These are phyloP conservation scores for Kodamaea fungicola DNA, from an alignment of 1,139 yeast species.

Conservation along the genomic window DNA sequence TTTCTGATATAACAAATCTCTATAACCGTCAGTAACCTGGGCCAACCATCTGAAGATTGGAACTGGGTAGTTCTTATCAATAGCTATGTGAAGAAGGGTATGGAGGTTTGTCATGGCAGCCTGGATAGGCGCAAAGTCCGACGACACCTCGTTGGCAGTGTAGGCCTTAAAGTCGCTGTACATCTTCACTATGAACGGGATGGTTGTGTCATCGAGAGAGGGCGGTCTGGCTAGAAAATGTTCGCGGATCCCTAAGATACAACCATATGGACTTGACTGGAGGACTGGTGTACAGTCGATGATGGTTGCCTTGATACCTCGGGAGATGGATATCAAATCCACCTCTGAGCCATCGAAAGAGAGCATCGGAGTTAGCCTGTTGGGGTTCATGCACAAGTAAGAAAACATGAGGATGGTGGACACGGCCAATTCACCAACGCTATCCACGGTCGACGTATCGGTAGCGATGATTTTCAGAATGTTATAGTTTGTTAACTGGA, in stretches of 20 bases:
- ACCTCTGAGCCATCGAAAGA: constrained; percentile 17
- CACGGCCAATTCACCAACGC: constrained; percentile 20
- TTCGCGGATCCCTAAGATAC: constrained; percentile 8
- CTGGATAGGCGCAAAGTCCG: constrained; percentile 9
- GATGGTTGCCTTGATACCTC: constrained; percentile 15
- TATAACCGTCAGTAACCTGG: constrained; percentile 15
- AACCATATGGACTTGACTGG: constrained; percentile 5
- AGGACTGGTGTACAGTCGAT: constrained; percentile 3
- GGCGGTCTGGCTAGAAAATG: neutral
- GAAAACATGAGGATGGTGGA: constrained; percentile 25
- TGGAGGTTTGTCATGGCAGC: constrained; percentile 12
- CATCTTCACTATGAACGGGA: constrained; percentile 18
- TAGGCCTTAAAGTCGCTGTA: constrained; percentile 7
- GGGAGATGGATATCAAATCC: constrained; percentile 20
- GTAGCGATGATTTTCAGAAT: neutral
- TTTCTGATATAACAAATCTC: constrained; percentile 17
- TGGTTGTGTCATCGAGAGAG: constrained; percentile 6
- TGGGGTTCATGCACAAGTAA: constrained; percentile 31
- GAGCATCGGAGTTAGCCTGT: constrained; percentile 26
- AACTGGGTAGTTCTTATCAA: constrained; percentile 20
- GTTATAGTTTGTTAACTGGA: constrained; percentile 7
- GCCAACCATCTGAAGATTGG: constrained; percentile 30
- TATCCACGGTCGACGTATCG: constrained; percentile 6
- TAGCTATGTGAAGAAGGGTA: constrained; percentile 11
- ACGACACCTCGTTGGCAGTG: constrained; percentile 7